These are phyloP conservation scores for Agastache rugosa DNA, from an alignment of 257 asterid species.

Conservation along the genomic window DNA sequence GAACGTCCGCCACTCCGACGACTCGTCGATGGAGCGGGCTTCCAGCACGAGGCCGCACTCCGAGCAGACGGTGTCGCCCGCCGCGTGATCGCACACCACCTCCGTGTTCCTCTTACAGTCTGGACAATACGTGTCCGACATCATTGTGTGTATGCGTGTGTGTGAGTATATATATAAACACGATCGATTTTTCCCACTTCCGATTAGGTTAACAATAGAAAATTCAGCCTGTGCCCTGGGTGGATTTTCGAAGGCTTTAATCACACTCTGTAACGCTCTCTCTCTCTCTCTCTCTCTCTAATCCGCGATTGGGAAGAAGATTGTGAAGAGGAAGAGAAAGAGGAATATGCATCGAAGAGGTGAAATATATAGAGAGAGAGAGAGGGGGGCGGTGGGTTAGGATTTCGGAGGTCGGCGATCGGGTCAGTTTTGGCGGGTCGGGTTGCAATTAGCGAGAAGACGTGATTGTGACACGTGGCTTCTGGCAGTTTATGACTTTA, in stretches of 20 bases:
- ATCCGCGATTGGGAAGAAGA: conserved; percentile 26
- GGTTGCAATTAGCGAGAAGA: conserved; percentile 24
- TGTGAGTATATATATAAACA: background rate
- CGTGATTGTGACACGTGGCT: conserved; percentile 20
- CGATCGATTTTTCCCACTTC: background rate
- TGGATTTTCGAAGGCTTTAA: background rate
- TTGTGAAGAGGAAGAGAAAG: background rate
- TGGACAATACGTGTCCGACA: conserved; percentile 76
- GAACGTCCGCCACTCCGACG: conserved; percentile 92
- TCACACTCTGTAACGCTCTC: background rate
- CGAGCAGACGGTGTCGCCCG: conserved; percentile 97
- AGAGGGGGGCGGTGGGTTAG: conserved; percentile 4
- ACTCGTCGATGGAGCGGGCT: conserved; percentile 85
- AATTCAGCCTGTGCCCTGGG: background rate
- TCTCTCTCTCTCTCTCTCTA: conserved; percentile 25
- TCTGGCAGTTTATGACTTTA: background rate
- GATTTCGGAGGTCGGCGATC: conserved; percentile 31
- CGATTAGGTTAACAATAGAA: background rate
- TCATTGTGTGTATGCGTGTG: conserved; percentile 12
- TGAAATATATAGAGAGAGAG: conserved; percentile 30
- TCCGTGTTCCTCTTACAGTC: conserved; percentile 94
- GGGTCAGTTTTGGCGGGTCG: conserved; percentile 17
- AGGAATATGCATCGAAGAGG: background rate
- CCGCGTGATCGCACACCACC: conserved; percentile 89
- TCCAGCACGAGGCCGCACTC: conserved; percentile 97